Percentiles rank a stretch among this genome's conserved stretches.
These are phyloP conservation scores for Centaurea solstitialis DNA, from an alignment of 129 eudicot species.

Conservation along the genomic window DNA sequence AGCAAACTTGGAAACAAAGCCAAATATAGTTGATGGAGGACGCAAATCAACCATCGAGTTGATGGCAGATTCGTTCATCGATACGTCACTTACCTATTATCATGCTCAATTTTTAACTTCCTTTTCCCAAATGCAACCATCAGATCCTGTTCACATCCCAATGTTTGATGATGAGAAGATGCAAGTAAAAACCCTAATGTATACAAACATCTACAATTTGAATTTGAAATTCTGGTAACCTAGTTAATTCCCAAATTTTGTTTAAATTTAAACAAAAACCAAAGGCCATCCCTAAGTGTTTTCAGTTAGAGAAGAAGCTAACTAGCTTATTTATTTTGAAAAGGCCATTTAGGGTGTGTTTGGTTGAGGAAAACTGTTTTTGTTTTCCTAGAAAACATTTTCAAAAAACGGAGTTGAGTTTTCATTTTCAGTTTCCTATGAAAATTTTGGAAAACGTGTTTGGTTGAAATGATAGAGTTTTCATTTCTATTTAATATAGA, in stretches of 20 bases:
- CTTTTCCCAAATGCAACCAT: constrained; percentile 22
- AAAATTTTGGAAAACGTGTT: too few species aligned
- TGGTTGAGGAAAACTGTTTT: too few species aligned
- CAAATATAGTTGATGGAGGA: constrained; percentile 45
- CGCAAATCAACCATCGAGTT: constrained; percentile 37
- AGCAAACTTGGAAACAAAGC: constrained; percentile 6
- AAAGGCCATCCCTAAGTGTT: too few species aligned
- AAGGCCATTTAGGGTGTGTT: not conserved
- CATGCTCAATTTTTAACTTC: constrained; percentile 12
- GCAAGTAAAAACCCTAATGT: not conserved
- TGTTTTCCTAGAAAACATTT: too few species aligned
- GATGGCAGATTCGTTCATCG: constrained; percentile 36
- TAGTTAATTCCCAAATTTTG: not conserved
- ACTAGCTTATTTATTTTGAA: not conserved
- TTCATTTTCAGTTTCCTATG: too few species aligned
- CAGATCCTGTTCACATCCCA: constrained; percentile 19
- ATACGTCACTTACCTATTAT: constrained; percentile 38
- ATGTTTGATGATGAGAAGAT: constrained; percentile 6
- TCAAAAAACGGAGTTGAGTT: too few species aligned
- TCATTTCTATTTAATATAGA: too few species aligned
- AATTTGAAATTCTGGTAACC: not conserved
- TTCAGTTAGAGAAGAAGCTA: not conserved
- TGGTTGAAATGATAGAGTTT: too few species aligned
- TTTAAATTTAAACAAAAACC: too few species aligned
- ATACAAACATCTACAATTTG: not conserved